These are phyloP conservation scores for Kwoniella shivajii DNA, from an alignment of 1,284 basidiomycete genomes.

Conservation along the genomic window DNA sequence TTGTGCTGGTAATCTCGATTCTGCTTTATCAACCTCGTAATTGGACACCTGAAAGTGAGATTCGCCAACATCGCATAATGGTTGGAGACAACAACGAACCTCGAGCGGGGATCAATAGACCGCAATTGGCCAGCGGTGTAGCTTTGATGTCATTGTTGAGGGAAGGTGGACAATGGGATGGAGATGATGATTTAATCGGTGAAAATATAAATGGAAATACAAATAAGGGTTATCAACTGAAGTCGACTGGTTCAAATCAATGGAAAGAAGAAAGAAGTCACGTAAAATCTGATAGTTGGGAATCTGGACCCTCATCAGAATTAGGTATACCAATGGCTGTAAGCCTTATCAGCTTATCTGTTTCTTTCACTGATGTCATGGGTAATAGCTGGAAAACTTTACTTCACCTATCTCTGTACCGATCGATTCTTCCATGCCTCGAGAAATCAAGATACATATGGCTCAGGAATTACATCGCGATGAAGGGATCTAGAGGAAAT, in stretches of 20 bases:
- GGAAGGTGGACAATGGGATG: slow-evolving; percentile 41
- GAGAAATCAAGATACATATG: slow-evolving; percentile 23
- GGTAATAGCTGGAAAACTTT: slow-evolving; percentile 24
- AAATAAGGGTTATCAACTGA: neutral
- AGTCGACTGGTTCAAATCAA: neutral
- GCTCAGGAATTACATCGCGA: slow-evolving; percentile 20
- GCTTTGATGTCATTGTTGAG: slow-evolving; percentile 38
- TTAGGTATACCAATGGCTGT: slow-evolving; percentile 12
- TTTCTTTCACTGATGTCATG: neutral
- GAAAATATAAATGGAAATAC: neutral
- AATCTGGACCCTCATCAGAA: slow-evolving; percentile 5
- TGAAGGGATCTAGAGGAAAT: neutral
- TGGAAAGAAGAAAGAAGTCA: neutral
- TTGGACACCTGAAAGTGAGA: slow-evolving; percentile 8
- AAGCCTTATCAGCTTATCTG: slow-evolving; percentile 4
- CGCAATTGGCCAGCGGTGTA: slow-evolving; percentile 20
- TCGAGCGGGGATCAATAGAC: neutral
- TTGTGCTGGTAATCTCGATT: slow-evolving; percentile 29
- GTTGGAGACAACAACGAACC: slow-evolving; percentile 17
- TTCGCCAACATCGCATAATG: slow-evolving; percentile 22
- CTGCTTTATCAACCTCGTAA: slow-evolving; percentile 31
- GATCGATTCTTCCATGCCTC: slow-evolving; percentile 8
- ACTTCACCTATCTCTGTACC: slow-evolving; percentile 27
- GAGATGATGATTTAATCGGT: slow-evolving; percentile 22
- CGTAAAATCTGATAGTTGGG: slow-evolving; percentile 11